Evolutionary conservation across 768 basidiomycete genomes (phyloP).

Genomic region (Panaeolus cyanescens): DNA sequence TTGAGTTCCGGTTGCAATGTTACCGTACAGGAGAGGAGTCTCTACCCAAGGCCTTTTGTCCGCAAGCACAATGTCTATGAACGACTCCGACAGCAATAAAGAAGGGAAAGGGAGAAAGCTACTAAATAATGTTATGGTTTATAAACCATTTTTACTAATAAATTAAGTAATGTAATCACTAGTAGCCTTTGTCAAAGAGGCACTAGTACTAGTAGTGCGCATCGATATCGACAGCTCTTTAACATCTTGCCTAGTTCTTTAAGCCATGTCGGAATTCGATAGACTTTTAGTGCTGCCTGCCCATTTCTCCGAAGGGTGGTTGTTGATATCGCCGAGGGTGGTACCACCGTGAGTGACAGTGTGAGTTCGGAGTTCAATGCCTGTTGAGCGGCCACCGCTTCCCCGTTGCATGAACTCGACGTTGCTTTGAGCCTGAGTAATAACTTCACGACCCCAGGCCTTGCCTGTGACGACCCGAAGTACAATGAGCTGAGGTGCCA

Average conservation of each 20-base stretch:
- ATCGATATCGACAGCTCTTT: background rate
- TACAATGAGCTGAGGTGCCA: constrained; percentile 15
- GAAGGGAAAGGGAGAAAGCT: background rate
- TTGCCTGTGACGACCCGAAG: constrained; percentile 10
- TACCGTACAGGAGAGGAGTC: too few species aligned
- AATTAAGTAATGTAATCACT: background rate
- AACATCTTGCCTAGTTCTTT: background rate
- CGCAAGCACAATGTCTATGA: too few species aligned
- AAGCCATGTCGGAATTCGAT: background rate
- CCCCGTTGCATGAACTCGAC: constrained; percentile 4
- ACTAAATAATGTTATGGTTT: background rate
- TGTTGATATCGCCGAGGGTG: background rate
- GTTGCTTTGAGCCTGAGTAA: constrained; percentile 12
- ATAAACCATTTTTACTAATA: background rate
- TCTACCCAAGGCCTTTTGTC: too few species aligned
- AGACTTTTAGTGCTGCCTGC: background rate
- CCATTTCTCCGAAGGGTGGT: background rate
- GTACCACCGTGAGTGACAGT: background rate
- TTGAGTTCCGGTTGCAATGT: too few species aligned
- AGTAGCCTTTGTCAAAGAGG: background rate
- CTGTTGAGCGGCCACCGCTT: background rate
- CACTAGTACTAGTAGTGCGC: background rate
- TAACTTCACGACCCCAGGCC: constrained; percentile 12
- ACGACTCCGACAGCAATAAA: too few species aligned
- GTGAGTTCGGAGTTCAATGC: background rate